These are phyloP conservation scores for Immersiella caudata DNA, from an alignment of 495 filamentous ascomycete genomes.

Conservation along the genomic window DNA sequence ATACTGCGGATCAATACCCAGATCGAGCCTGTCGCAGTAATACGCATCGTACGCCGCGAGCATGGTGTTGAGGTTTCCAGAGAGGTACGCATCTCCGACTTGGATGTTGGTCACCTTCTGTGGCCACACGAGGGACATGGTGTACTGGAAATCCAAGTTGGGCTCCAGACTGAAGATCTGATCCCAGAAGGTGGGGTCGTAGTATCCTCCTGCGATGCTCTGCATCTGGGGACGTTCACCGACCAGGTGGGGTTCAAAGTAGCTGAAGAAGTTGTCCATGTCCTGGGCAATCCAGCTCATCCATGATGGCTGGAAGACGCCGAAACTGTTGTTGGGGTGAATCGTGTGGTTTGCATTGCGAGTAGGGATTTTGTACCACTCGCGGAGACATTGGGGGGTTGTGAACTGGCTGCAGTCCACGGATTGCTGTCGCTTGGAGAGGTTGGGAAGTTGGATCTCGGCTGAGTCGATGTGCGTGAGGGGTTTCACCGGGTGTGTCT, in stretches of 20 bases:
- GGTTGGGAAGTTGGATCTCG: background rate
- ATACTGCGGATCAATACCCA: conserved; percentile 51
- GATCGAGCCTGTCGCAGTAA: conserved; percentile 53
- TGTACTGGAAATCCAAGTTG: conserved; percentile 37
- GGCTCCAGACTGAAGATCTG: conserved; percentile 30
- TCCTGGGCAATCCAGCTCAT: conserved; percentile 36
- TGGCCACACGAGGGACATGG: conserved; percentile 51
- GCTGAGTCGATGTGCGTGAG: too few relatives aligned
- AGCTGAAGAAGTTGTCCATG: conserved; percentile 60
- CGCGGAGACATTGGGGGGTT: background rate
- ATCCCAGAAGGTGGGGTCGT: conserved; percentile 19
- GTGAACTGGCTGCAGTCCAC: background rate
- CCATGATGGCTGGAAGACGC: conserved; percentile 26
- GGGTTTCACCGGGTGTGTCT: too few relatives aligned
- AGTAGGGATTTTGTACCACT: background rate
- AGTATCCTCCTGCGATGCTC: conserved; percentile 30
- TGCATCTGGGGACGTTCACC: conserved; percentile 26
- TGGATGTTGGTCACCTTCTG: conserved; percentile 61
- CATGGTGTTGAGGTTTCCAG: conserved; percentile 54
- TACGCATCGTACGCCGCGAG: conserved; percentile 57
- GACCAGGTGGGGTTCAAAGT: conserved; percentile 37
- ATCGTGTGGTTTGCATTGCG: background rate
- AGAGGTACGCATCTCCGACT: conserved; percentile 52
- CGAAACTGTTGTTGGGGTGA: conserved; percentile 30
- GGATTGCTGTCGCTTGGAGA: conserved; percentile 2